These are phyloP conservation scores for Colletotrichum spinosum DNA, from an alignment of 2,329 filamentous ascomycete species.

Conservation along the genomic window DNA sequence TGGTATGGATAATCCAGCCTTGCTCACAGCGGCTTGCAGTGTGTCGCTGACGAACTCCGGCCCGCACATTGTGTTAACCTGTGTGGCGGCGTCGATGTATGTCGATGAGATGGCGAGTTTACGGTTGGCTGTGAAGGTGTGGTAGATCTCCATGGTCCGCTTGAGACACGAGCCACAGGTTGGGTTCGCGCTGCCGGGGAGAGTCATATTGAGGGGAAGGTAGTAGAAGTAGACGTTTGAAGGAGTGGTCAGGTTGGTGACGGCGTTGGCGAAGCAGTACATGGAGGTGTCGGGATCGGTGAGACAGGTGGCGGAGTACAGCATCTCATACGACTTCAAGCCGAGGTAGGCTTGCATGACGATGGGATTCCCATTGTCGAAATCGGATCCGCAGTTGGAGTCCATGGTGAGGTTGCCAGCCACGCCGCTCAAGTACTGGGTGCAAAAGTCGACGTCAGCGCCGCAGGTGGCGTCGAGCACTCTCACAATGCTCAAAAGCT, in stretches of 20 bases:
- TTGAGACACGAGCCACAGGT: constrained; percentile 81
- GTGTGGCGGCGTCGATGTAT: constrained; percentile 77
- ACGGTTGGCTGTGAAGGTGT: constrained; percentile 73
- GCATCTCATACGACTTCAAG: constrained; percentile 78
- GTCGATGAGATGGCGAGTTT: constrained; percentile 74
- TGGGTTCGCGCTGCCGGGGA: constrained; percentile 76
- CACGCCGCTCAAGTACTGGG: constrained; percentile 70
- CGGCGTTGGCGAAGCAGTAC: constrained; percentile 87
- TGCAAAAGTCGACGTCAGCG: constrained; percentile 75
- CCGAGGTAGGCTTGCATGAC: constrained; percentile 82
- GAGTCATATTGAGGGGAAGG: constrained; percentile 78
- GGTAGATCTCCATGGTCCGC: constrained; percentile 85
- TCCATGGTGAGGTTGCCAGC: constrained; percentile 72
- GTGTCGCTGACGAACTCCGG: constrained; percentile 67
- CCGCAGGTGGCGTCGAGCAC: constrained; percentile 84
- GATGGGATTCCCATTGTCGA: constrained; percentile 72
- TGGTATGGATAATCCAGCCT: constrained; percentile 36
- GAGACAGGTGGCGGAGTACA: constrained; percentile 86
- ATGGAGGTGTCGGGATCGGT: constrained; percentile 72
- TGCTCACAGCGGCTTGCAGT: constrained; percentile 53
- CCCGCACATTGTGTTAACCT: constrained; percentile 77
- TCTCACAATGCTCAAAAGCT: constrained; percentile 77
- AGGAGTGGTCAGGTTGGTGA: constrained; percentile 78
- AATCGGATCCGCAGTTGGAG: constrained; percentile 79
- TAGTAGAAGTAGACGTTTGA: constrained; percentile 87